A percentile compares a stretch with the other conserved stretches of the same genome.
These are phyloP conservation scores for Coniophora puteana DNA, from an alignment of 1,284 basidiomycete genomes.

Conservation along the genomic window DNA sequence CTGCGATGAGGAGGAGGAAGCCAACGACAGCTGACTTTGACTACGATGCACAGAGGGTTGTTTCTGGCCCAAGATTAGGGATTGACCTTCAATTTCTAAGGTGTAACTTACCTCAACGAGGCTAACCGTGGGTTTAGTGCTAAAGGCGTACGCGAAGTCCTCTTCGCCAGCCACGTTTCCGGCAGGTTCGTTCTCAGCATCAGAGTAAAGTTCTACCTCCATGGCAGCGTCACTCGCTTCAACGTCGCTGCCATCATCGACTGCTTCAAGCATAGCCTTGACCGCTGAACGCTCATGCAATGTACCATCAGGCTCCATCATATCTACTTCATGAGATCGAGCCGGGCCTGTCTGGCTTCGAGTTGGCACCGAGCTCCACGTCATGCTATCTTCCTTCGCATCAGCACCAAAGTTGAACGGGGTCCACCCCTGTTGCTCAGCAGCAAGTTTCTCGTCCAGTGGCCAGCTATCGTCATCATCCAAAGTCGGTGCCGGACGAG, in stretches of 20 bases:
- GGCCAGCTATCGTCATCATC: slow-evolving; percentile 75
- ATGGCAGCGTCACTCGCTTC: slow-evolving; percentile 27
- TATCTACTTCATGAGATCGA: slow-evolving; percentile 7
- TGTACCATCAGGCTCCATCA: slow-evolving; percentile 5
- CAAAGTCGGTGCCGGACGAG: slow-evolving; percentile 27
- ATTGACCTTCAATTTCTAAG: no score
- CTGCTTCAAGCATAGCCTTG: slow-evolving; percentile 8
- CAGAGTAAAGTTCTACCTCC: slow-evolving; percentile 29
- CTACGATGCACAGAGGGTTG: slow-evolving; percentile 21
- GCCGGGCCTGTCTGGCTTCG: slow-evolving; percentile 41
- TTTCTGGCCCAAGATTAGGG: no score
- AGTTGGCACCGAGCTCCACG: slow-evolving; percentile 67
- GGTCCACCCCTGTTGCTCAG: slow-evolving; percentile 51
- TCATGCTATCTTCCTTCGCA: slow-evolving; percentile 59
- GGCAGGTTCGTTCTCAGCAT: slow-evolving; percentile 26
- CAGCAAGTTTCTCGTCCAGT: slow-evolving; percentile 56
- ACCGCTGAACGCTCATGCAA: slow-evolving; percentile 13
- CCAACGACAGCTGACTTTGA: slow-evolving; percentile 50
- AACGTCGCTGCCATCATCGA: slow-evolving; percentile 8
- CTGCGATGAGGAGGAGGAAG: slow-evolving; percentile 52
- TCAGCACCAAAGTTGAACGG: slow-evolving; percentile 37
- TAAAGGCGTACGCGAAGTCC: slow-evolving; percentile 37
- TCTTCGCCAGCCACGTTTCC: slow-evolving; percentile 33
- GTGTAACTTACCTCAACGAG: slow-evolving; percentile 36
- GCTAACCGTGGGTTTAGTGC: slow-evolving; percentile 35